Percentiles rank a stretch among this genome's conserved stretches.
Evolutionary conservation across 352 stramenopile species (phyloP).

Genomic region (Phytopythium sindhum): DNA sequence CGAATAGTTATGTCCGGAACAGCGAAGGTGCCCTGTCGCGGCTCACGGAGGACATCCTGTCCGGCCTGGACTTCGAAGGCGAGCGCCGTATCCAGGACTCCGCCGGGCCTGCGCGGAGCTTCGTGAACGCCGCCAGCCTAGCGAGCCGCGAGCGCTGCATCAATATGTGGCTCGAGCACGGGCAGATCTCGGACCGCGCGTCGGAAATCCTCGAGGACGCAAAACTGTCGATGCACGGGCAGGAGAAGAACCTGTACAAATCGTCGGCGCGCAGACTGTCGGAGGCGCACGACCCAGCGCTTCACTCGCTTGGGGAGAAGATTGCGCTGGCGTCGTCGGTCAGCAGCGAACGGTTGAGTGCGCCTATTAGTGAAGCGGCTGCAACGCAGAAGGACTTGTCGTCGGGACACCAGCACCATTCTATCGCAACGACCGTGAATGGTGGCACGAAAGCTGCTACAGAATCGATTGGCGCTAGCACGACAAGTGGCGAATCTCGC

Average conservation of each 20-base stretch:
- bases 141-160: slow-evolving; percentile 62
- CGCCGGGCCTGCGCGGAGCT: neutral
- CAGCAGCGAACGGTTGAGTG: slow-evolving; percentile 22
- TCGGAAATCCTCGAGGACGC: slow-evolving; percentile 84
- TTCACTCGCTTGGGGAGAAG: slow-evolving; percentile 65
- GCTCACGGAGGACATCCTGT: slow-evolving; percentile 42
- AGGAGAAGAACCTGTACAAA: slow-evolving; percentile 81
- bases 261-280: slow-evolving; percentile 58
- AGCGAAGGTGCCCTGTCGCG: slow-evolving; percentile 52
- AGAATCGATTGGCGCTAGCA: slow-evolving; percentile 1
- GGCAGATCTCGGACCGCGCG: slow-evolving; percentile 75
- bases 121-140: slow-evolving; percentile 13
- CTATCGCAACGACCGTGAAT: neutral
- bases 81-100: slow-evolving; percentile 3
- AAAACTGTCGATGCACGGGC: slow-evolving; percentile 69
- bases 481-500: neutral
- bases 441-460: neutral
- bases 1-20: slow-evolving; percentile 30
- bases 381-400: neutral
- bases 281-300: slow-evolving; percentile 59
- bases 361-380: slow-evolving; percentile 4
- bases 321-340: slow-evolving; percentile 36
- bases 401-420: neutral
- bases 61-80: slow-evolving; percentile 34
- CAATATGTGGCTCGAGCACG: slow-evolving; percentile 80